These are phyloP conservation scores for Capronia coronata DNA, from an alignment of 2,329 filamentous ascomycete genomes.

Conservation along the genomic window DNA sequence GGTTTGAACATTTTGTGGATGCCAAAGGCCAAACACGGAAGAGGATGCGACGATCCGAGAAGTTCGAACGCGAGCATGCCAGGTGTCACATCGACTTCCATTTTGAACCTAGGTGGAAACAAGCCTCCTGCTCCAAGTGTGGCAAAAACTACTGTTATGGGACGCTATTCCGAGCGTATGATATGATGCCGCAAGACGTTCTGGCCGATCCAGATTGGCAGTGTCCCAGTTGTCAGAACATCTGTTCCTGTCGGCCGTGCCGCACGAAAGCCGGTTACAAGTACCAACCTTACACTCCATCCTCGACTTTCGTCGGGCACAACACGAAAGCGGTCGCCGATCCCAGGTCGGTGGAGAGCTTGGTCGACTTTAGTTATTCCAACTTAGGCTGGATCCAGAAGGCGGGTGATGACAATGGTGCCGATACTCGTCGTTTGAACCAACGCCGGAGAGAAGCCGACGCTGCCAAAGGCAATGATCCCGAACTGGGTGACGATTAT, in stretches of 20 bases:
- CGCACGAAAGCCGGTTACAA: constrained; percentile 60
- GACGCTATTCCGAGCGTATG: constrained; percentile 84
- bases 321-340: constrained; percentile 88
- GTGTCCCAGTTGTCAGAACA: constrained; percentile 77
- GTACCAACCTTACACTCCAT: constrained; percentile 74
- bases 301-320: constrained; percentile 79
- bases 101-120: constrained; percentile 74
- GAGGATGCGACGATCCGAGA: constrained; percentile 56
- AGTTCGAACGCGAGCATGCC: constrained; percentile 45
- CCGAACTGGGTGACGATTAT: constrained; percentile 41
- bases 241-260: constrained; percentile 82
- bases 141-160: constrained; percentile 81
- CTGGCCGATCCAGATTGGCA: constrained; percentile 79
- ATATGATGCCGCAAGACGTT: constrained; percentile 74
- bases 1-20: constrained; percentile 43
- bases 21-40: constrained; percentile 59
- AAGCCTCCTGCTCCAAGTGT: constrained; percentile 74
- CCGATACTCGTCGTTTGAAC: constrained; percentile 43
- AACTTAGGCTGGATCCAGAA: constrained; percentile 77
- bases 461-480: constrained; percentile 43
- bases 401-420: constrained; percentile 42
- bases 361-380: constrained; percentile 85
- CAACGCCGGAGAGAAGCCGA: constrained; percentile 51
- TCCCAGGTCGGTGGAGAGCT: constrained; percentile 77
- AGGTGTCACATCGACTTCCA: constrained; percentile 78